phyloP scores from a whole-genome alignment of 495 filamentous ascomycete species.

The Tuber magnatum region DNA sequence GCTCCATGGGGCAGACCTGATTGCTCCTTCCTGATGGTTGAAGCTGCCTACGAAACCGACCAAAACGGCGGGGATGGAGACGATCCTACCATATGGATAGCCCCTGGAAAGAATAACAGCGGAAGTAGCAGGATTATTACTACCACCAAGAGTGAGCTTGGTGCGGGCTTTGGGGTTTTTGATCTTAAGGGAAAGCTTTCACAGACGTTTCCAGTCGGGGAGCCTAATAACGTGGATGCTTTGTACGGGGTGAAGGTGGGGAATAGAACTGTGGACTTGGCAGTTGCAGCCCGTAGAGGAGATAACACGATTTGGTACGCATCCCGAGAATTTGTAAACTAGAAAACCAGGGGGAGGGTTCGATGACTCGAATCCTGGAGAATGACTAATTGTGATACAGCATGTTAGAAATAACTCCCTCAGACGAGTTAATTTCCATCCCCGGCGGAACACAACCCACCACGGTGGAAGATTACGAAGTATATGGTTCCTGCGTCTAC shows the following conservation, averaged over 20 bases:
- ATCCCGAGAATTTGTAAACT: background rate
- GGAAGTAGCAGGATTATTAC: slow-evolving; percentile 41
- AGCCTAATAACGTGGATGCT: slow-evolving; percentile 44
- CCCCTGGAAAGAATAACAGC: slow-evolving; percentile 29
- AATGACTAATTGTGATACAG: slow-evolving; percentile 10
- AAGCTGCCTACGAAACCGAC: slow-evolving; percentile 40
- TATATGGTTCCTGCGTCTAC: slow-evolving; percentile 33
- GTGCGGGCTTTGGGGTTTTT: slow-evolving; percentile 41
- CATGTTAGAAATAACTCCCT: slow-evolving; percentile 41
- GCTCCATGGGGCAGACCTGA: slow-evolving; percentile 40
- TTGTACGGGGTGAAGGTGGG: slow-evolving; percentile 41
- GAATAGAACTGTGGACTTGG: slow-evolving; percentile 36
- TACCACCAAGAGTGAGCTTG: slow-evolving; percentile 40
- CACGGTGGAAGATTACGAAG: slow-evolving; percentile 30
- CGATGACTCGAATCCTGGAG: background rate
- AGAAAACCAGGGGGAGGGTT: background rate
- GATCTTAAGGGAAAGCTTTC: slow-evolving; percentile 41
- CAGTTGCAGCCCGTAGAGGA: slow-evolving; percentile 40
- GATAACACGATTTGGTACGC: slow-evolving; percentile 43
- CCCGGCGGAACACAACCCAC: slow-evolving; percentile 41
- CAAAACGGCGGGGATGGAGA: slow-evolving; percentile 41
- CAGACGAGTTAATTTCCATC: slow-evolving; percentile 36
- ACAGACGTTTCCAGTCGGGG: slow-evolving; percentile 33
- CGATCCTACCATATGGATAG: slow-evolving; percentile 44
- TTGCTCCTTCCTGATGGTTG: slow-evolving; percentile 40